These are phyloP conservation scores for Wickerhamomyces tratensis DNA, from an alignment of 805 yeast genomes.

Conservation along the genomic window DNA sequence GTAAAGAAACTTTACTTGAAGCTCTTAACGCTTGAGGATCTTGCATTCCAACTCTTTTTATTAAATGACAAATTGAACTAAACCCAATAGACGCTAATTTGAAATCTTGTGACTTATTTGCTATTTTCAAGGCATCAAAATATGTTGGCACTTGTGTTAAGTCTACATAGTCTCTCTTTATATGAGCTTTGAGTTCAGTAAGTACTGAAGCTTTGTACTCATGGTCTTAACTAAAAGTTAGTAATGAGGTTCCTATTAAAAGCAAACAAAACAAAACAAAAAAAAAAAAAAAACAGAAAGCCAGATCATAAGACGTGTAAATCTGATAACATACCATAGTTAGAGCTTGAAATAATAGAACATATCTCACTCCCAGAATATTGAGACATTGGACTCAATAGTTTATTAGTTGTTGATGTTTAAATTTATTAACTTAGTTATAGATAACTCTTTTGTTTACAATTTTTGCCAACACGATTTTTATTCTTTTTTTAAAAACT, in stretches of 20 bases:
- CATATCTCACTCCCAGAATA: slow-evolving; percentile 9
- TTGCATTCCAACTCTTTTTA: slow-evolving; percentile 50
- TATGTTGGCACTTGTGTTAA: slow-evolving; percentile 38
- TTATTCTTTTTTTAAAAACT: too few relatives aligned
- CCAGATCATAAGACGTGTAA: too few relatives aligned
- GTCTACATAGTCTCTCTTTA: slow-evolving; percentile 46
- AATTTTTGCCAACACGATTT: too few relatives aligned
- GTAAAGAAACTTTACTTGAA: slow-evolving; percentile 36
- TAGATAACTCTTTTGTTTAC: too few relatives aligned
- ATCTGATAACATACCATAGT: slow-evolving; percentile 6
- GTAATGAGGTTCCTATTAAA: too few relatives aligned
- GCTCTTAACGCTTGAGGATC: slow-evolving; percentile 33
- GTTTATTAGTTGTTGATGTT: too few relatives aligned
- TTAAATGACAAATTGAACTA: slow-evolving; percentile 43
- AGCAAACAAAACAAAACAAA: not conserved
- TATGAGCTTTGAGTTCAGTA: slow-evolving; percentile 37
- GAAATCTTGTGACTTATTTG: slow-evolving; percentile 28
- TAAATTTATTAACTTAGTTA: too few relatives aligned
- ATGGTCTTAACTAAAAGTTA: slow-evolving; percentile 3
- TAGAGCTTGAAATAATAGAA: slow-evolving; percentile 2
- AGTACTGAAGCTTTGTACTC: slow-evolving; percentile 11
- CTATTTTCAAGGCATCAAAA: slow-evolving; percentile 38
- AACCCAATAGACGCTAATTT: slow-evolving; percentile 34
- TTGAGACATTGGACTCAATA: slow-evolving; percentile 6
- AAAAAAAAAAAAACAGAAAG: too few relatives aligned